Conservation (phyloP, 805 yeast genomes). For the Grigorovia transvaalensis region DNA sequence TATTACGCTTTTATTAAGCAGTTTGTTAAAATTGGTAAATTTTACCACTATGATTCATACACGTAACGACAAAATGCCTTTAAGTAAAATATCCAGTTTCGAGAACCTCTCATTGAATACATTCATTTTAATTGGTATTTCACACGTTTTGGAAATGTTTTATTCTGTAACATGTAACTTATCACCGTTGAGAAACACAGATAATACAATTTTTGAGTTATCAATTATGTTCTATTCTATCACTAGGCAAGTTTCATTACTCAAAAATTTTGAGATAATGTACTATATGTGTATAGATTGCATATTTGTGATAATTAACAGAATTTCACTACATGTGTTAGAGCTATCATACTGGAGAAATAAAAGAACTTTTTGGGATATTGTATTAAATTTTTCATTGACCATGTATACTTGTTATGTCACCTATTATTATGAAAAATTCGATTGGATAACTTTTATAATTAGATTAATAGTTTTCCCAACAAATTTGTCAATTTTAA, state of each 20-base stretch:
- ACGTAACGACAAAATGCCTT: not conserved
- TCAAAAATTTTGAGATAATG: not conserved
- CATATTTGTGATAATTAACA: slow-evolving; percentile 48
- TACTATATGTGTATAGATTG: slow-evolving; percentile 20
- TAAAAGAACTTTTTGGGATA: slow-evolving; percentile 54
- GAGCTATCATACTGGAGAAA: slow-evolving; percentile 43
- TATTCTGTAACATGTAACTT: slow-evolving; percentile 39
- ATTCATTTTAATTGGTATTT: slow-evolving; percentile 24
- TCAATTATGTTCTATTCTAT: slow-evolving; percentile 17
- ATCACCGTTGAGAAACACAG: slow-evolving; percentile 18
- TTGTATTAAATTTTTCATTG: slow-evolving; percentile 31
- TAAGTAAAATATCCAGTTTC: not conserved
- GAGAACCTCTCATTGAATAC: not conserved
- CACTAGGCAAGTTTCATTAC: not conserved
- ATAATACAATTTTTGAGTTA: slow-evolving; percentile 22
- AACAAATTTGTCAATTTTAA: not conserved
- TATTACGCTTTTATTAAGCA: not conserved
- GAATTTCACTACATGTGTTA: slow-evolving; percentile 51
- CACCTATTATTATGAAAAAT: not conserved
- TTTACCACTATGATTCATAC: not conserved
- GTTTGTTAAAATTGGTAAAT: not conserved
- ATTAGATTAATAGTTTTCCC: not conserved
- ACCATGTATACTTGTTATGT: not conserved
- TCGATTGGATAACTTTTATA: not conserved
- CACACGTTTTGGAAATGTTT: slow-evolving; percentile 43